Evolutionary conservation across 2,329 filamentous ascomycete species (phyloP).

Genomic region (Colletotrichum sp.): DNA sequence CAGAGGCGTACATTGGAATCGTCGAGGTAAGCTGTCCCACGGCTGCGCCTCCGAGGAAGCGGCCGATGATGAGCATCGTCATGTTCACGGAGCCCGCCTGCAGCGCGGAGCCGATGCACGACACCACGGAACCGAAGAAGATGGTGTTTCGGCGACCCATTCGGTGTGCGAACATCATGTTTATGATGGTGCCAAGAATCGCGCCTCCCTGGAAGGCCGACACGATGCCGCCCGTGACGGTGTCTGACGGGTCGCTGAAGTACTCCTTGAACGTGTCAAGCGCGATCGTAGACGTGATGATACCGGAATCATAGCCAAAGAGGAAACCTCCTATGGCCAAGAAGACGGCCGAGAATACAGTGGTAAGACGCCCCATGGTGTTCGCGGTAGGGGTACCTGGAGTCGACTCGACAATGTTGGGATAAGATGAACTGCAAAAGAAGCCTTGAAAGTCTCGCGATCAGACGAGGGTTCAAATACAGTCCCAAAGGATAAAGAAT

Average conservation of each 20-base stretch:
- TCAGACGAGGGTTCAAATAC: neutral
- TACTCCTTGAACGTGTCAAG: conserved; percentile 39
- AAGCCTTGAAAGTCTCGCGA: neutral
- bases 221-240: conserved; percentile 28
- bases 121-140: conserved; percentile 33
- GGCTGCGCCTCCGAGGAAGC: conserved; percentile 53
- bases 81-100: conserved; percentile 35
- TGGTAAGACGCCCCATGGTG: conserved; percentile 17
- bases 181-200: conserved; percentile 30
- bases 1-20: conserved; percentile 51
- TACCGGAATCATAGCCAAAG: conserved; percentile 53
- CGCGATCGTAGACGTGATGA: conserved; percentile 40
- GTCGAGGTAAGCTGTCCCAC: conserved; percentile 51
- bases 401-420: neutral
- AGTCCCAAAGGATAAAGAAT: neutral
- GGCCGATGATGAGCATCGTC: conserved; percentile 52
- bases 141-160: conserved; percentile 34
- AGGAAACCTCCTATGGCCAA: conserved; percentile 31
- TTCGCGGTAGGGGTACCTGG: neutral
- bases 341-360: conserved; percentile 26
- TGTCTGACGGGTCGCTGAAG: conserved; percentile 40
- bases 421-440: neutral
- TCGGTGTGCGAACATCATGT: conserved; percentile 33
- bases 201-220: conserved; percentile 31
- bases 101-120: conserved; percentile 32